Evolutionary conservation across 2,329 filamentous ascomycete species (phyloP), one percentile per base, ranked within the genome.

Genomic region (Sclerotinia nivalis): DNA sequence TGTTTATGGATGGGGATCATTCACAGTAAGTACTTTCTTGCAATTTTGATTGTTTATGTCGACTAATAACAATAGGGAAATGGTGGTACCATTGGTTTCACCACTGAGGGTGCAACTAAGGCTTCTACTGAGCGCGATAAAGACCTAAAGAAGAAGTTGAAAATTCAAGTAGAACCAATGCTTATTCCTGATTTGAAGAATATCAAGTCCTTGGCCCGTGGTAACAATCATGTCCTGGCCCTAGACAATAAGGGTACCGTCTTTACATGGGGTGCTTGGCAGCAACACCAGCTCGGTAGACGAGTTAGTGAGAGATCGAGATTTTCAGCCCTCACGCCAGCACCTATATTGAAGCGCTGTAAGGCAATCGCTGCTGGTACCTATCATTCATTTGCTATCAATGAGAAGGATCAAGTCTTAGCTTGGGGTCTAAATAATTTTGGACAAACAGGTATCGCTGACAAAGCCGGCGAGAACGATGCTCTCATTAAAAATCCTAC

Each of bases 381-480:
- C 20, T 95, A 94, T 80, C 92, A 97, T 82, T 91, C 89, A 75
- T 95, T 97, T 75, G 91, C 90, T 64, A 85, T 93, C 62, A 86
- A 87, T 75, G 86, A 88, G 72, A 86, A 89, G 40, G 89, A 89
- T 52, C 84, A 87, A 43, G 90, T 95, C 45, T 96, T 89, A 80
- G 87, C 89, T 0, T 97, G 93, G 93, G 93, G 93, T 34, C 83
- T 95, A 43, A 97, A 97, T 84, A 93, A 91, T 81, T 96, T 92
- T 80, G 91, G 90, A 72, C 90, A 97, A 82, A 92, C 91, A 22
- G 93, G 91, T 49, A 84, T 90, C 70, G 83, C 84, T 22, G 84
- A 87, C 56, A 84, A 85, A 68, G 88, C 87, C 20, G 90, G 89
- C 45, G 87, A 90, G 70, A 88, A 91, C 73, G 90, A 90, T 47